These are phyloP conservation scores for Amylostereum chailletii DNA, from an alignment of 1,284 basidiomycete species.

Conservation along the genomic window DNA sequence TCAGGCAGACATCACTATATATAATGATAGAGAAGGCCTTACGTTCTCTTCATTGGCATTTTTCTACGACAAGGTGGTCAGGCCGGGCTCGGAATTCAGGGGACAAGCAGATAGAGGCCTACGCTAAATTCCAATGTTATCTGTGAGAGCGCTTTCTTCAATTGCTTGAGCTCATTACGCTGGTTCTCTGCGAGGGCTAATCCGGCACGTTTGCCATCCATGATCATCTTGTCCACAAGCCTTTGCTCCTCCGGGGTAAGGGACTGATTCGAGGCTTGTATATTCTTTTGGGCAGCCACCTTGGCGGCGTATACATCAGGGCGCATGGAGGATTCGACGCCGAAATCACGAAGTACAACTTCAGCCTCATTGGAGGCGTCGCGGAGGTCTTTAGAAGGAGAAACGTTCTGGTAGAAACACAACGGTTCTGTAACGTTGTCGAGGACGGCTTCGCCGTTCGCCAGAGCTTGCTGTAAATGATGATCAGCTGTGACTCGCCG, in stretches of 20 bases:
- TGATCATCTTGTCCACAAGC: conserved; percentile 67
- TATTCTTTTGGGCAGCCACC: conserved; percentile 57
- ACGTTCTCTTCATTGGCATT: conserved; percentile 84
- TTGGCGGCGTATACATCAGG: conserved; percentile 70
- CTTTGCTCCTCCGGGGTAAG: conserved; percentile 61
- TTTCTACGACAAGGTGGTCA: conserved; percentile 37
- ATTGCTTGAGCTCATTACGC: conserved; percentile 41
- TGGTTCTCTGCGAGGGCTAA: conserved; percentile 62
- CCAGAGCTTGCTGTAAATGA: conserved; percentile 39
- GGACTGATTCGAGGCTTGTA: conserved; percentile 44
- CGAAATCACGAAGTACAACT: conserved; percentile 55
- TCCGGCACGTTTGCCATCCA: conserved; percentile 70
- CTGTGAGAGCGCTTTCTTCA: conserved; percentile 66
- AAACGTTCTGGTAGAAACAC: conserved; percentile 75
- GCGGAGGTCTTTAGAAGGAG: conserved; percentile 58
- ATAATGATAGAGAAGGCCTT: conserved; percentile 7
- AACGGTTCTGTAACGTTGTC: conserved; percentile 49
- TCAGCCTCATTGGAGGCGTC: conserved; percentile 71
- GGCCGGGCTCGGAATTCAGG: neutral
- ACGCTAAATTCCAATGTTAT: conserved; percentile 69
- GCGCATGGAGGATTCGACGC: conserved; percentile 68
- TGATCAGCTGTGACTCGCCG: neutral
- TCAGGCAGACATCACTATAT: neutral
- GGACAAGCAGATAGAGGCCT: conserved; percentile 17
- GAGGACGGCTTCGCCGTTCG: conserved; percentile 46